A percentile compares a stretch with the other conserved stretches of the same genome.
Conservation (phyloP, 805 yeast species). For the Sugiyamaella floridensis region DNA sequence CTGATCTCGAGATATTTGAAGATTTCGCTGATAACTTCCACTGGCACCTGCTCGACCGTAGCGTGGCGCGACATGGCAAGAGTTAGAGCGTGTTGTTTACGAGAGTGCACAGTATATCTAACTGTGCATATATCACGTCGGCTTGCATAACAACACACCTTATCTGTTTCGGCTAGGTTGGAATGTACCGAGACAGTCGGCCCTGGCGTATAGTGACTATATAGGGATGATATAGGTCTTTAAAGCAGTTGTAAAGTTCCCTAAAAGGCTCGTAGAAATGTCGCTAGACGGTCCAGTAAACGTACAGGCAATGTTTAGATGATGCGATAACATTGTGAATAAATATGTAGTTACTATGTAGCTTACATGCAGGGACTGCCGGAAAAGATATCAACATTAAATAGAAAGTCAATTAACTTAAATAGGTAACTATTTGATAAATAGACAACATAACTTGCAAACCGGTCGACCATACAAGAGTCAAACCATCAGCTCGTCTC, state of each 20-base stretch:
- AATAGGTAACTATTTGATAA: too few relatives aligned
- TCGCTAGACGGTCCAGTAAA: too few relatives aligned
- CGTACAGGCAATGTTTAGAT: background rate
- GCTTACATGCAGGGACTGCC: background rate
- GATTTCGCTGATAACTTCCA: slow-evolving; percentile 12
- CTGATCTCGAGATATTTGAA: slow-evolving; percentile 8
- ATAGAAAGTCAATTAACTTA: too few relatives aligned
- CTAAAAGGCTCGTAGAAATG: too few relatives aligned
- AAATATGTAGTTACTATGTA: background rate
- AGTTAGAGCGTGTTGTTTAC: background rate
- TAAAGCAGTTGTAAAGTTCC: too few relatives aligned
- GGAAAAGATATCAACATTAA: too few relatives aligned
- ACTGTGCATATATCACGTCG: background rate
- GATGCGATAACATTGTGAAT: background rate
- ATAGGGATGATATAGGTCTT: background rate
- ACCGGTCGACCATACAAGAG: too few relatives aligned
- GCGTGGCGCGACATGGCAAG: background rate
- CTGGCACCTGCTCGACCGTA: slow-evolving; percentile 7
- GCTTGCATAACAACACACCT: background rate
- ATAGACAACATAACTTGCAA: too few relatives aligned
- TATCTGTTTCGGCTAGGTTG: background rate
- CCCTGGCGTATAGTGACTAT: background rate
- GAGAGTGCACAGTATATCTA: background rate
- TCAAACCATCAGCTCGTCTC: too few relatives aligned
- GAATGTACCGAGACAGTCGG: background rate